Evolutionary conservation across 2,329 filamentous ascomycete species (phyloP), one percentile per base, ranked within the genome.

Genomic region (Talaromyces sp.): DNA sequence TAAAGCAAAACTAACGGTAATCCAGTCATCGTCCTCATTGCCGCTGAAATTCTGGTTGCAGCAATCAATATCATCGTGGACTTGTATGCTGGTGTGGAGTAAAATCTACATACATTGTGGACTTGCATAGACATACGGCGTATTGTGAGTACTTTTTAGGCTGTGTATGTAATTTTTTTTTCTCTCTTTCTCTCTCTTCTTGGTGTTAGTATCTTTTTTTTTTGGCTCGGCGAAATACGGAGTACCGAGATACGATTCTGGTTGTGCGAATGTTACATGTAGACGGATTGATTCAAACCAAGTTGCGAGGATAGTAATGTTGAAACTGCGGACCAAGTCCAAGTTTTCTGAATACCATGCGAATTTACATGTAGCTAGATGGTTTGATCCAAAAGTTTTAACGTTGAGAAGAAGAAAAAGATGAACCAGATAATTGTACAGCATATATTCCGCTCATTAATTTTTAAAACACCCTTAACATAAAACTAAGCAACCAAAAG

Each of bases 41-140:
- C 93, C 8, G 93, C 93, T 13, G 95, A 99, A 73, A 97, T 98
- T 64, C 78, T 97, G 8, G 92, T 98, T 54, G 93, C 93, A 1
- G 89, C 86, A 19, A 89, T 98, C 68, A 98, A 98, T 75, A 98
- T 99, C 64, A 84, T 97, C 31, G 95, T 98, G 35, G 95, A 98
- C 75, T 73, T 98, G 66, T 96, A 96, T 70, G 92, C 89, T 60
- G 83, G 83, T 58, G 78, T 85, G 49, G 82, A 87, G 65, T 85
- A 77, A 58, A 27, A 52, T 26, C 14, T 46, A 46, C 21, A 46
- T 46, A 46, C 43, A 11, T 19, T 24, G 43, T 24, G 21, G 17
- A 19, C 9, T 46, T 46, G 43, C 43, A 46, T 46, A 46, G 9
- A 46, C 9, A 46, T 24, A 46, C 19, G 43, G 43, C 35, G 35